A percentile compares a stretch with the other conserved stretches of the same genome.
Conservation (phyloP, 306 rosid genomes). For the Cucurbita pepo region DNA sequence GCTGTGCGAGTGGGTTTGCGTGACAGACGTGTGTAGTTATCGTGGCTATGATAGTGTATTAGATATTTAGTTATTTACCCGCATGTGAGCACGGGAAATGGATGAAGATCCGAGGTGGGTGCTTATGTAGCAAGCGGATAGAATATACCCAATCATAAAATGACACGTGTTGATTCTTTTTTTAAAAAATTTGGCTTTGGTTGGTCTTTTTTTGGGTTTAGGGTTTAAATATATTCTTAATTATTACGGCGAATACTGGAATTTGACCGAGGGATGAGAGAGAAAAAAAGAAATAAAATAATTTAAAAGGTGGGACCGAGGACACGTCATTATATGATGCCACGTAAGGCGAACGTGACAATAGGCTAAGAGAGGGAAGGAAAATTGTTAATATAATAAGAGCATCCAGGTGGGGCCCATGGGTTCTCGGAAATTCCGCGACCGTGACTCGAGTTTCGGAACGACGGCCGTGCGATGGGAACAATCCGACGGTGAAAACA, state of each 20-base stretch:
- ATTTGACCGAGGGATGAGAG: neutral
- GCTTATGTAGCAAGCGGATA: conserved; percentile 4
- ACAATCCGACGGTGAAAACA: conserved; percentile 11
- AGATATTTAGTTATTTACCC: conserved; percentile 7
- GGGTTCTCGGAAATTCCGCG: conserved; percentile 83
- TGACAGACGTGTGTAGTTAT: conserved; percentile 1
- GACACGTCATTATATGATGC: conserved; percentile 40
- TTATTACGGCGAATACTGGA: neutral
- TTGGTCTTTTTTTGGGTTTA: neutral
- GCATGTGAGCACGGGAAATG: conserved; percentile 12
- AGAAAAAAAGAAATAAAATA: neutral
- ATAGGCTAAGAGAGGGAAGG: conserved; percentile 43
- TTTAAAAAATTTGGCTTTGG: neutral
- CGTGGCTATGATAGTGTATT: neutral
- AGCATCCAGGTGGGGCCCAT: conserved; percentile 34
- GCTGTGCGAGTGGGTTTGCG: neutral
- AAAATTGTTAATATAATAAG: conserved; percentile 26
- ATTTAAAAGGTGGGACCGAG: conserved; percentile 26
- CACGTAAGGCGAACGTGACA: conserved; percentile 75
- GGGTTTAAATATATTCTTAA: neutral
- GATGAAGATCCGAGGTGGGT: conserved; percentile 12
- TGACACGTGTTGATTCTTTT: neutral
- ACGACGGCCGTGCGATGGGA: conserved; percentile 27
- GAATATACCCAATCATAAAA: neutral
- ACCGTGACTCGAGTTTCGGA: conserved; percentile 30